Base-by-base conservation (phyloP, 1,284 basidiomycete species). In the Porphyrellus sp. region DNA sequence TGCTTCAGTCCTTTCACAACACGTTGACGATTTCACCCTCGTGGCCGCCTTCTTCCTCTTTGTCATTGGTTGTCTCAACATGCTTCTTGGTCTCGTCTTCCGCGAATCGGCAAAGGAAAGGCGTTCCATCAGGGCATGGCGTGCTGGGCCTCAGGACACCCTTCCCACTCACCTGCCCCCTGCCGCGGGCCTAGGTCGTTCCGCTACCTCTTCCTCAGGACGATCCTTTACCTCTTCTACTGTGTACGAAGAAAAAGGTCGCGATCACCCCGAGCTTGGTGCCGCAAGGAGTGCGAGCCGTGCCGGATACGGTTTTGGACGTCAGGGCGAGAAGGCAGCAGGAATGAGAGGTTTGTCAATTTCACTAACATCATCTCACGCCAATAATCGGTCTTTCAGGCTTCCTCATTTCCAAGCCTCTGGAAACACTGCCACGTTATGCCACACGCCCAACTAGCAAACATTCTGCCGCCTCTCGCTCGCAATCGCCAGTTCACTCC, bases 11-110 rank as follows among this genome's bases (percentile, higher is more conserved):
- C 83, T 94, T 51, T 90, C 89, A 13, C 90, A 93, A 68, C 87
- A 86, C 70, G 86, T 90, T 56, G 83, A 88, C 62, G 83, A 83
- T 60, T 93, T 95, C 73, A 85, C 91, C 21, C 88, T 93, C 64
- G 89, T 93, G 60, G 79, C 90, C 1, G 89, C 85, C 44, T 94
- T 93, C 80, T 83, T 93, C 73, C 80, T 94, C 56, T 94, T 94
- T 73, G 78, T 89, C 56, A 63, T 93, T 53, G 91, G 89, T 15
- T 89, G 89, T 68, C 69, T 93, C 51, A 91, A 95, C 77, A 83
- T 92, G 58, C 70, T 92, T 53, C 77, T 87, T 52, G 86, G 87
- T 30, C 79, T 89, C 63, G 76, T 86, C 72, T 88, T 83, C 78
- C 82, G 86, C 56, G 77, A 79, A 62, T 74, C 71, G 20, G 82